Evolutionary conservation across 306 rosid genomes (phyloP).

Genomic region (Lupinus albus): DNA sequence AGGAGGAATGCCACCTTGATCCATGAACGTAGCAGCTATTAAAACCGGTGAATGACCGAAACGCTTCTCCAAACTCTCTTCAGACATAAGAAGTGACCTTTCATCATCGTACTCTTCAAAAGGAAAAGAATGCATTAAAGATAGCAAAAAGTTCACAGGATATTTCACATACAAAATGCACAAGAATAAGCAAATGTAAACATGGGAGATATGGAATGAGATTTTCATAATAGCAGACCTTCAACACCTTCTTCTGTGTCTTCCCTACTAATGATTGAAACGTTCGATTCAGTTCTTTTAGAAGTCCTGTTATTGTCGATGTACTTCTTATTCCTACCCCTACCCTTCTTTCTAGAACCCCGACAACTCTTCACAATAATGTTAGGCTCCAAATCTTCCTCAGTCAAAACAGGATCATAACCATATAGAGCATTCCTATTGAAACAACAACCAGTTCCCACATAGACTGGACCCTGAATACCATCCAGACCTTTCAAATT

Average conservation of each 20-base stretch:
- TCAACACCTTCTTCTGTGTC: conserved; percentile 97
- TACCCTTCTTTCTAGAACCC: conserved; percentile 90
- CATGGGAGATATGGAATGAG: neutral
- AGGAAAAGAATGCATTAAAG: conserved; percentile 8
- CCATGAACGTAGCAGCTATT: conserved; percentile 97
- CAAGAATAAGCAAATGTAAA: conserved; percentile 8
- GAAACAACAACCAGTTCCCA: conserved; percentile 99
- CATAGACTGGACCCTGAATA: conserved; percentile 98
- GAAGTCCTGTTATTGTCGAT: conserved; percentile 78
- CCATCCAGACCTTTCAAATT: conserved; percentile 98
- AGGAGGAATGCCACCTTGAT: conserved; percentile 97
- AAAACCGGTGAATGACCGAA: conserved; percentile 98
- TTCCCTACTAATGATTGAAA: conserved; percentile 89
- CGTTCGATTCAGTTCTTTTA: conserved; percentile 86
- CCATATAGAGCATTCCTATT: conserved; percentile 98
- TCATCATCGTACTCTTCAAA: conserved; percentile 90
- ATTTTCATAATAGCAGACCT: conserved; percentile 57
- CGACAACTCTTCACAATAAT: conserved; percentile 93
- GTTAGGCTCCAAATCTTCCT: conserved; percentile 93
- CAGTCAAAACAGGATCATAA: conserved; percentile 86
- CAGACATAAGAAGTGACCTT: conserved; percentile 89
- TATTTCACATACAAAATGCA: neutral
- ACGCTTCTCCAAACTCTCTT: conserved; percentile 94
- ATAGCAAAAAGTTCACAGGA: neutral
- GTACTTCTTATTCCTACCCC: conserved; percentile 58